Evolutionary conservation across 768 basidiomycete genomes (phyloP), one percentile per base, ranked within the genome.

Genomic region (Leucogyrophana mollusca): DNA sequence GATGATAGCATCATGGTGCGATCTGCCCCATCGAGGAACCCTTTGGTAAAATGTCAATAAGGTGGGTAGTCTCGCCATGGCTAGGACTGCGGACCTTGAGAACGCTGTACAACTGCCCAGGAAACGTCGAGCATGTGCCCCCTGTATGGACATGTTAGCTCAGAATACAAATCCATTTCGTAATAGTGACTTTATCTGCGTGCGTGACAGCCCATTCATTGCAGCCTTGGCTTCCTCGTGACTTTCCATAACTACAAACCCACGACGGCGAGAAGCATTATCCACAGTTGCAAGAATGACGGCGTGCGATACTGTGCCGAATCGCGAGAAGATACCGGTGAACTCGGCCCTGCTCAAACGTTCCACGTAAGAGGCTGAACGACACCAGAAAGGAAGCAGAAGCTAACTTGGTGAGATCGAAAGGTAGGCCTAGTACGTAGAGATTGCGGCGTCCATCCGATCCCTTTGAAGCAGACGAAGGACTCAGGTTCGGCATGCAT

Each of bases 81-180:
- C 6, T 4, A 2, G 27, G 27, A 52, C 10, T 2, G 27, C 47
- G 16, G 25, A 86, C 87, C 88, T 74, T 85, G 82, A 51, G 88
- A 91, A 36, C 88, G 86, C 54, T 91, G 88, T 30, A 91, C 88
- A 18, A 91, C 88, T 14, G 88, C 89, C 88, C 88, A 91, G 5
- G 88, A 90, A 42, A 91, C 78, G 59, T 91, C 88, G 37, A 91
- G 78, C 16, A 76, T 73, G 56, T 90, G 83, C 6, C 87, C 86
- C 58, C 85, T 90, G 40, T 10, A 32, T 34, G 40, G 38, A 27
- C 35, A 36, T 33, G 51, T 45, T 46, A 52, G 25, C 11, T 52
- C 11, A 3, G 11, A 34, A 5, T 23, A 14, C 37, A 16, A 21
- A 6, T 7, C 21, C n/a, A 34, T n/a, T 36, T 23, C 9, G 6